Conservation (phyloP, 768 basidiomycete genomes). For the Pulveroboletus sp. region DNA sequence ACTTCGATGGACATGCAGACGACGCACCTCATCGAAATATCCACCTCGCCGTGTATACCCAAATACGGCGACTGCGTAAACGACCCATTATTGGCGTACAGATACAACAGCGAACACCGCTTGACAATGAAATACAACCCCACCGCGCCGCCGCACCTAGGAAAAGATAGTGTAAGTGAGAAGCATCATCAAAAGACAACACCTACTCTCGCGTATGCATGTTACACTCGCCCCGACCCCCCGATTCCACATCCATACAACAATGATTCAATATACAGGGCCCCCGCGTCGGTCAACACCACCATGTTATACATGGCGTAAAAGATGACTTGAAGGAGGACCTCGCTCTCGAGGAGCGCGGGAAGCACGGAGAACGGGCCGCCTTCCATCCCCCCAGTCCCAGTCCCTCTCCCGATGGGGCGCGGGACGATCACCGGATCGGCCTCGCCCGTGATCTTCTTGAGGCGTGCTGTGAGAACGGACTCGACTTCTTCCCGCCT, state of each 20-base stretch:
- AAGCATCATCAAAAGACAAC: background rate
- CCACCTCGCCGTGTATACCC: conserved; percentile 91
- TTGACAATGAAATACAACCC: conserved; percentile 92
- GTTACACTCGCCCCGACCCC: conserved; percentile 85
- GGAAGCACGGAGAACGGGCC: conserved; percentile 70
- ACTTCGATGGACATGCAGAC: too few relatives aligned
- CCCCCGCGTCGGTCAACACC: conserved; percentile 72
- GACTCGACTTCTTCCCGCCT: conserved; percentile 88
- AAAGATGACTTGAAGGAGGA: conserved; percentile 79
- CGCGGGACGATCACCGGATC: conserved; percentile 79
- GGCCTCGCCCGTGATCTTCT: conserved; percentile 57
- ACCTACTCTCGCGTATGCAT: conserved; percentile 92
- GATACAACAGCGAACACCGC: conserved; percentile 81
- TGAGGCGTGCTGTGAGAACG: conserved; percentile 62
- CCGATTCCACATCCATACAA: conserved; percentile 64
- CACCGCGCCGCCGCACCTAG: conserved; percentile 84
- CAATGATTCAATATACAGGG: conserved; percentile 93
- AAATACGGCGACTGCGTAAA: conserved; percentile 89
- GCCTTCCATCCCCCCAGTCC: too few relatives aligned
- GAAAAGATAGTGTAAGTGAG: background rate
- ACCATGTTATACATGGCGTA: conserved; percentile 77
- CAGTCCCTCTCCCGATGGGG: conserved; percentile 54
- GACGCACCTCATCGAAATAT: conserved; percentile 85
- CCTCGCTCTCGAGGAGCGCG: conserved; percentile 63
- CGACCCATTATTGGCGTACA: conserved; percentile 87